phyloP scores from a whole-genome alignment of 768 basidiomycete species.

The Cystobasidium onofrii region DNA sequence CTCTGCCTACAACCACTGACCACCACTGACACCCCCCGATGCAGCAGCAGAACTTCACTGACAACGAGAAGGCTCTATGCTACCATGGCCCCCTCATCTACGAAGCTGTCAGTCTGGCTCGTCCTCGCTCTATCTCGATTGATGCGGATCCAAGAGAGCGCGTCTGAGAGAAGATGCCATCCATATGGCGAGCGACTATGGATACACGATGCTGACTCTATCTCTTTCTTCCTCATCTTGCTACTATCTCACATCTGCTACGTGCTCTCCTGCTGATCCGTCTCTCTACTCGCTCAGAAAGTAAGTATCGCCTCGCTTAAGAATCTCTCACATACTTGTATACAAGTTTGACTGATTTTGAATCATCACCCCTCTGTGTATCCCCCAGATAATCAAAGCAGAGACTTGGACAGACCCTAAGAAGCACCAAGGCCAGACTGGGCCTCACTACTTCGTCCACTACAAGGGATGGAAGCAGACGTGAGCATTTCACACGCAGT shows the following conservation, averaged over 20 bases:
- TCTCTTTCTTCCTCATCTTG: slow-evolving; percentile 9
- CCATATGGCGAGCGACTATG: not conserved
- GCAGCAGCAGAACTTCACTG: slow-evolving; percentile 19
- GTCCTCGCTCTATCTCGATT: not conserved
- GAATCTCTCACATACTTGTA: not conserved
- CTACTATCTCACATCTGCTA: not conserved
- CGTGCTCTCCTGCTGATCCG: not conserved
- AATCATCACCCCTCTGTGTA: not conserved
- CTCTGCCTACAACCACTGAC: not conserved
- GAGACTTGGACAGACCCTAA: slow-evolving; percentile 30
- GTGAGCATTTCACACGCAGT: slow-evolving; percentile 52
- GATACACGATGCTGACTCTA: not conserved
- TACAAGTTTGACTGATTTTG: not conserved
- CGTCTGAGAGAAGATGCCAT: not conserved
- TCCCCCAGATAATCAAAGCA: slow-evolving; percentile 9
- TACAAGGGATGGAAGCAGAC: slow-evolving; percentile 99
- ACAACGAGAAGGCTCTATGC: slow-evolving; percentile 24
- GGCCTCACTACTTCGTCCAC: slow-evolving; percentile 87
- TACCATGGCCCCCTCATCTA: slow-evolving; percentile 29
- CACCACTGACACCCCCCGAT: not conserved
- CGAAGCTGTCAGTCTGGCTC: slow-evolving; percentile 21
- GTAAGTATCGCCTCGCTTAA: not conserved
- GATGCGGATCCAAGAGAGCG: not conserved
- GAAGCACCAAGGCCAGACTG: slow-evolving; percentile 44
- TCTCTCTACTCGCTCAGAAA: not conserved